Base-by-base conservation (phyloP, 2,329 filamentous ascomycete species). In the Rhinocladiella mackenziei region DNA sequence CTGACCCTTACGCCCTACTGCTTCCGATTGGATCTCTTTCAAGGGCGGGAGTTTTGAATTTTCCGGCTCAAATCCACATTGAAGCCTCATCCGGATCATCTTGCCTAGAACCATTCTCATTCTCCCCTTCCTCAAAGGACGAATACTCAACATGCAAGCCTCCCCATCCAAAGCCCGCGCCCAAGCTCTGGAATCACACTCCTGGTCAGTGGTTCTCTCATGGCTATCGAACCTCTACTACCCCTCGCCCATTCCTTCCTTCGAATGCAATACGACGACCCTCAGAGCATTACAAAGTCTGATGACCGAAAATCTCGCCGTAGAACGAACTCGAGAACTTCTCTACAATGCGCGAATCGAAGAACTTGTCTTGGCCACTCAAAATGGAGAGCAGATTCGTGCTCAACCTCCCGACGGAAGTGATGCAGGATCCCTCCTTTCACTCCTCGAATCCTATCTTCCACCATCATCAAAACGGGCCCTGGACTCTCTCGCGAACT, bases 261-360 rank as follows among this genome's bases (percentile, higher is more conserved):
- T 95, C 63, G 91, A 97, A 68, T 83, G 88, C 58, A 96, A 92
- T 60, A 75, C 83, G 20, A 85, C 91, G 33, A 96, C 89, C 11
- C 51, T 57, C 18, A 37, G 32, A 13, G 51, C 51, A 10, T 33
- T 57, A 28, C 54, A 57, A 33, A 40, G 32, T 17, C 48, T 57
- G 20, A 57, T 53, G 51, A 34, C 48, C 2, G 53, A 48, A 20
- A 56, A 53, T 25, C 43, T 51, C 2, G 43, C 47, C 2, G 55
- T 51, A 8, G 51, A 57, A 9, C 30, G 44, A 17, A 18, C 49
- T 0, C 67, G 72, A 17, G 61, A 64, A 5, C 63, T 86, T 0
- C 76, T 72, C 14, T 32, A 23, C 19, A 41, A 37, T 4, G 43
- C 43, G 1, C 35, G 48, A 28, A n/a, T 13, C 5, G 45, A 47